These are phyloP conservation scores for Lentinula edodes DNA, from an alignment of 768 basidiomycete genomes.

Conservation along the genomic window DNA sequence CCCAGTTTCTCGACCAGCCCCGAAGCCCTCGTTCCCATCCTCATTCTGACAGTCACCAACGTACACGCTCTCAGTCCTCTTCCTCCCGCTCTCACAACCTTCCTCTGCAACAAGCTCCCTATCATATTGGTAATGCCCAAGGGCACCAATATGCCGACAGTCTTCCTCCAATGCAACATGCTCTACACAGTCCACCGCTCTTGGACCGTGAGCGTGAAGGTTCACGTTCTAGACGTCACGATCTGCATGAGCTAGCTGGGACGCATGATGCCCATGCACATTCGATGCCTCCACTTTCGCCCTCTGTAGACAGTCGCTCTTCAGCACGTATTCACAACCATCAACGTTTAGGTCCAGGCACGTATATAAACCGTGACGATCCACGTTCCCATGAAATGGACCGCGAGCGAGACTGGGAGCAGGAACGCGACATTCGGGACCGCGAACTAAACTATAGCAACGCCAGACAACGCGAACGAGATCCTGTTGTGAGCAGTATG, in stretches of 20 bases:
- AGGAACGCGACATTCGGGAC: constrained; percentile 32
- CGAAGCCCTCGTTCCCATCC: constrained; percentile 41
- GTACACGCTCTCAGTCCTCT: constrained; percentile 47
- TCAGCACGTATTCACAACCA: constrained; percentile 51
- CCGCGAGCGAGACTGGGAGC: constrained; percentile 34
- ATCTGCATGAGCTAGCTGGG: constrained; percentile 25
- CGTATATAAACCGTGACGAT: constrained; percentile 49
- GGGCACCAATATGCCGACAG: constrained; percentile 43
- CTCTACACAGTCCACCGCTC: constrained; percentile 45
- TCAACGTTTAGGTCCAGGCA: constrained; percentile 61
- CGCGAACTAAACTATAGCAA: constrained; percentile 17
- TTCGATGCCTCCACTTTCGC: constrained; percentile 26
- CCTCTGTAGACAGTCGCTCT: constrained; percentile 30
- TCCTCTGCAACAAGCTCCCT: constrained; percentile 32
- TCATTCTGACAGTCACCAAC: constrained; percentile 31
- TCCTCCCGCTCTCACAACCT: constrained; percentile 49
- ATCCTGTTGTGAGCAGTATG: constrained; percentile 9
- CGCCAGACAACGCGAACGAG: constrained; percentile 27
- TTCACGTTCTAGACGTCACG: constrained; percentile 37
- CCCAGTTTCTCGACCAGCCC: constrained; percentile 34
- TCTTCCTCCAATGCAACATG: constrained; percentile 37
- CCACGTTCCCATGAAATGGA: constrained; percentile 37
- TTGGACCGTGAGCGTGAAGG: constrained; percentile 28
- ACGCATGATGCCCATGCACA: constrained; percentile 20
- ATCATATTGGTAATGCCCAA: constrained; percentile 29